Percentiles rank a stretch among this genome's conserved stretches.
phyloP scores from a whole-genome alignment of 805 yeast species.

The Kazachstania martiniae region DNA sequence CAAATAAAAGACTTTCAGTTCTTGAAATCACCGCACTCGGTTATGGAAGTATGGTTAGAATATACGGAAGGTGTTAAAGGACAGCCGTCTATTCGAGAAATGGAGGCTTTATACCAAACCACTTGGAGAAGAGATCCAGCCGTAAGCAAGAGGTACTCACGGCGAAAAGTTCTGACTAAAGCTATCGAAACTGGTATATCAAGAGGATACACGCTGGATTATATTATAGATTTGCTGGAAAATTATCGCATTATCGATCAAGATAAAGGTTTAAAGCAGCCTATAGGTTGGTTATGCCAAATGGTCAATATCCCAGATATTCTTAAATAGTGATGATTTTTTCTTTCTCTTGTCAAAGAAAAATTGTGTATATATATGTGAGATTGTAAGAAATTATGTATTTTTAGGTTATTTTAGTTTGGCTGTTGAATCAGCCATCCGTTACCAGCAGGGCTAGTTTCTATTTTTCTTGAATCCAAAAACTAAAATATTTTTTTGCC shows the following conservation, averaged over 20 bases:
- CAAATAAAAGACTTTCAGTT: slow-evolving; percentile 30
- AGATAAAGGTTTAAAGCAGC: slow-evolving; percentile 33
- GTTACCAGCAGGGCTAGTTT: no score
- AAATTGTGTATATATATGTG: no score
- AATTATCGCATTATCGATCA: slow-evolving; percentile 32
- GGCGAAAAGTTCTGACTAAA: slow-evolving; percentile 43
- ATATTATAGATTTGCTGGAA: slow-evolving; percentile 38
- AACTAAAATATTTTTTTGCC: no score
- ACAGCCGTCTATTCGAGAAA: slow-evolving; percentile 40
- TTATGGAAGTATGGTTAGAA: slow-evolving; percentile 47
- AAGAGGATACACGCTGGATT: slow-evolving; percentile 34
- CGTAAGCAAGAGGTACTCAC: slow-evolving; percentile 40
- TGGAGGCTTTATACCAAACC: slow-evolving; percentile 40
- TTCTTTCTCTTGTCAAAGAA: no score
- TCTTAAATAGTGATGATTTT: slow-evolving; percentile 4
- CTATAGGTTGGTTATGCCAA: slow-evolving; percentile 36
- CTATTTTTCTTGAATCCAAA: no score
- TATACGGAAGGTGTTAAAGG: slow-evolving; percentile 41
- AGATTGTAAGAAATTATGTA: no score
- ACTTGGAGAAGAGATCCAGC: slow-evolving; percentile 49
- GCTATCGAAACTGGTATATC: slow-evolving; percentile 42
- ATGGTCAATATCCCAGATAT: slow-evolving; percentile 29
- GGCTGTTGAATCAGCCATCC: no score
- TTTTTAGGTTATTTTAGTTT: no score
- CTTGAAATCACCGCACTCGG: slow-evolving; percentile 35